Base-by-base conservation (phyloP, 2,329 filamentous ascomycete genomes). In the Ophiostoma sp. region DNA sequence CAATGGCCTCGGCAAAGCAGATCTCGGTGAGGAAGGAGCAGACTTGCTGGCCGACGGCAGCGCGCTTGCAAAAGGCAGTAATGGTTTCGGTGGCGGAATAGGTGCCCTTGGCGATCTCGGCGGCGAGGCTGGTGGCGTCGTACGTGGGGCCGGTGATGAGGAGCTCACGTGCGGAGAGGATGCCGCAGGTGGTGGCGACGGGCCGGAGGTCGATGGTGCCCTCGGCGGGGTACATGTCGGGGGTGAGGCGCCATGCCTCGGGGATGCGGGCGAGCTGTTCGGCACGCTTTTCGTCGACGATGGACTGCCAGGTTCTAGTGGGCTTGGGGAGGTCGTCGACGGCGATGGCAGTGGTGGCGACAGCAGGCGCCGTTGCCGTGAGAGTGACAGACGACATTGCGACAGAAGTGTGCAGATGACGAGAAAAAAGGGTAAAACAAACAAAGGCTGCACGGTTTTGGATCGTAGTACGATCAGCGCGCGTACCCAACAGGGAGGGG, bases 1-100 rank as follows among this genome's bases (percentile, higher is more conserved):
- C 69, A 38, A 79, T 72, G 16, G 78, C 76, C 66, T 72, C 67
- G 41, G 75, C 72, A 1, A 77, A 77, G 27, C 80, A 76, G 27
- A 80, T 72, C 72, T 81, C 79, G 0, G 80, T 82, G 27, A 82
- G 74, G 69, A 81, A 83, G 72, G 82, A 83, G 3, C 76, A 78
- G 78, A 79, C 14, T 47, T 72, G 71, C 18, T 72, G 69, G 1
- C 69, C 68, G 7, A 72, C 27, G n/a, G 69, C 66, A 5, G 71
- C 71, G 12, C 71, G 67, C 42, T 71, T 66, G 66, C 68, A 69
- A 58, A 72, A 72, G 9, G 71, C 71, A 42, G 70, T 66, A 7
- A 69, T 68, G 5, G 70, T 66, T 49, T 71, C 71, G 8, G 68
- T 14, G 18, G 64, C 44, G 12, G 64, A 8, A 58, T 79, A 74